Conservation (phyloP, 208 protist genomes). For the Willaertia magna region DNA sequence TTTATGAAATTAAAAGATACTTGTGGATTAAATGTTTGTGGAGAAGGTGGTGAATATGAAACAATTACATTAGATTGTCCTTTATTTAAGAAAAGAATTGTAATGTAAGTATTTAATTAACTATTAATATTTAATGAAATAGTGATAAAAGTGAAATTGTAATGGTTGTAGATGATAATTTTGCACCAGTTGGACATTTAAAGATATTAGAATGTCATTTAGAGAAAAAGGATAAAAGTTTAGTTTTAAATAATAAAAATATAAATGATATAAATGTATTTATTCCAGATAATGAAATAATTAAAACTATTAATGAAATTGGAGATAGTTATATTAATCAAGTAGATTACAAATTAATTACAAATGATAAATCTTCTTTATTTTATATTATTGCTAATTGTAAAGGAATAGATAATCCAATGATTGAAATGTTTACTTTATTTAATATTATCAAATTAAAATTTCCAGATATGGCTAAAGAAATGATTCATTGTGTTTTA, state of each 20-base stretch:
- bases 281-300: too few relatives aligned
- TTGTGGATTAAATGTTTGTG: conserved; percentile 78
- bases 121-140: background rate
- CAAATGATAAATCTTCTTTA: too few relatives aligned
- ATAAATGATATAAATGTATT: too few relatives aligned
- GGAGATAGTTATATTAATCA: too few relatives aligned
- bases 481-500: conserved; percentile 7
- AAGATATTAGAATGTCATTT: conserved; percentile 28
- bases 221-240: conserved; percentile 14
- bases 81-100: conserved; percentile 56
- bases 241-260: too few relatives aligned
- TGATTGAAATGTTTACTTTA: background rate
- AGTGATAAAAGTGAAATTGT: conserved; percentile 33
- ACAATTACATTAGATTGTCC: conserved; percentile 94
- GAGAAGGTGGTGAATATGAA: conserved; percentile 99
- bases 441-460: background rate
- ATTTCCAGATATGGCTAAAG: background rate
- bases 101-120: conserved; percentile 20
- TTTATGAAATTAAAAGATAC: background rate
- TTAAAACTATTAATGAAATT: too few relatives aligned
- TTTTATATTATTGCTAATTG: too few relatives aligned
- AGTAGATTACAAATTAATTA: too few relatives aligned
- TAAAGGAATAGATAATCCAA: background rate
- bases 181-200: conserved; percentile 34
- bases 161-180: conserved; percentile 31